phyloP scores from a whole-genome alignment of 2,329 filamentous ascomycete species.

The Aureobasidium subglaciale region DNA sequence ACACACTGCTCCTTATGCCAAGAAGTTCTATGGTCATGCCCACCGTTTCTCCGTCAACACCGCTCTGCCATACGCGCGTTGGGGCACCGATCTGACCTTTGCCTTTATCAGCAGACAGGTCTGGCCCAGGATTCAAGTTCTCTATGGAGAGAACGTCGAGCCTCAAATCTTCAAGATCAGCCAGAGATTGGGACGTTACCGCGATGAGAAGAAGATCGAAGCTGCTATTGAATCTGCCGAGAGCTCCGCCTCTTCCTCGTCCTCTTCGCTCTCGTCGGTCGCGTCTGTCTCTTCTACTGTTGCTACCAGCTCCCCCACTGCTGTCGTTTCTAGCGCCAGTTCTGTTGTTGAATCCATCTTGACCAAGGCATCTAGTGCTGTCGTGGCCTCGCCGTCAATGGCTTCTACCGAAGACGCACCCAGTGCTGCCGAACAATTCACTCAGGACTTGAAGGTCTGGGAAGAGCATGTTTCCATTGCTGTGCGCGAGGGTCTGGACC shows the following conservation, averaged over 20 bases:
- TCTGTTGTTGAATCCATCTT: slow-evolving; percentile 21
- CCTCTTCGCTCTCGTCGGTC: slow-evolving; percentile 3
- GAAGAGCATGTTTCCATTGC: slow-evolving; percentile 81
- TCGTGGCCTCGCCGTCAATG: slow-evolving; percentile 19
- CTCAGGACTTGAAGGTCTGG: slow-evolving; percentile 75
- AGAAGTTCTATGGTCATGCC: slow-evolving; percentile 59
- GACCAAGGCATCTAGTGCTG: slow-evolving; percentile 24
- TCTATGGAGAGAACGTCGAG: slow-evolving; percentile 90
- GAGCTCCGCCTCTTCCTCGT: slow-evolving; percentile 23
- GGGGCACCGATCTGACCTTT: slow-evolving; percentile 61
- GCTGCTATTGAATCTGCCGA: slow-evolving; percentile 51
- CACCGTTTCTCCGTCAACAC: slow-evolving; percentile 62
- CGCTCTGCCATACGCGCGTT: slow-evolving; percentile 64
- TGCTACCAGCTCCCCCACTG: background rate
- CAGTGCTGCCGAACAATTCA: slow-evolving; percentile 53
- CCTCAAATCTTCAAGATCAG: slow-evolving; percentile 90
- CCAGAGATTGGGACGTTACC: slow-evolving; percentile 75
- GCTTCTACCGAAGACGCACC: slow-evolving; percentile 33
- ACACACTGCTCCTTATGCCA: slow-evolving; percentile 65
- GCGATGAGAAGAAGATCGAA: slow-evolving; percentile 55
- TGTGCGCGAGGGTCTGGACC: slow-evolving; percentile 72
- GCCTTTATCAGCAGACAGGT: slow-evolving; percentile 68
- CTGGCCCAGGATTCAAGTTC: slow-evolving; percentile 70
- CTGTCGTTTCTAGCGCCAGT: slow-evolving; percentile 18
- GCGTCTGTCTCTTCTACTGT: slow-evolving; percentile 1